Conservation (phyloP, 305 asterid genomes). For the Fraxinus ornus region DNA sequence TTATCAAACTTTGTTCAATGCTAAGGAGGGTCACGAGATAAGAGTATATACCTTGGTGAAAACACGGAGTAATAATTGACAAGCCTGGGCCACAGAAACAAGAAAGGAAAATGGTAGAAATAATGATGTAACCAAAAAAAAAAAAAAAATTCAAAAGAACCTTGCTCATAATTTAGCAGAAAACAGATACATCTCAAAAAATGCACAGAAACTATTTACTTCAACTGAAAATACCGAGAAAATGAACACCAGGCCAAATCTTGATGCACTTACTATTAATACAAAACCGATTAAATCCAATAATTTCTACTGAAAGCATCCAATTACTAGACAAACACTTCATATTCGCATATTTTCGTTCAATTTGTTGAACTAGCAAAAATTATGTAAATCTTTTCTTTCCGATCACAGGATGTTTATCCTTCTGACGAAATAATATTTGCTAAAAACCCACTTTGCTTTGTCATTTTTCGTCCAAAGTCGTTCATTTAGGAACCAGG, state of each 20-base stretch:
- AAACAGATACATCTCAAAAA: neutral
- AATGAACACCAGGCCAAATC: neutral
- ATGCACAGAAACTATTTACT: neutral
- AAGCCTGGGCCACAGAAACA: constrained; percentile 45
- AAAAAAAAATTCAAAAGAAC: neutral
- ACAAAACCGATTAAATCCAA: neutral
- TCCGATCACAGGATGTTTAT: neutral
- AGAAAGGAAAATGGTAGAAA: neutral
- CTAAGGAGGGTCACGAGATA: neutral
- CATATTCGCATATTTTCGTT: neutral
- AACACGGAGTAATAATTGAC: constrained; percentile 79
- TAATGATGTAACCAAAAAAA: neutral
- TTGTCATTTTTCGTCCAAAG: neutral
- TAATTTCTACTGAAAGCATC: neutral
- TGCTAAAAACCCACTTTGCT: neutral
- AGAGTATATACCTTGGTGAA: constrained; percentile 67
- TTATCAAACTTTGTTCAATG: neutral
- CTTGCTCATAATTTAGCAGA: neutral
- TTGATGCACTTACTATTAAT: neutral
- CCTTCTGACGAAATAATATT: neutral
- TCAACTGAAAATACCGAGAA: neutral
- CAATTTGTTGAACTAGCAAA: neutral
- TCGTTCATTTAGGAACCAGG: neutral
- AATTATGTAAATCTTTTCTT: neutral
- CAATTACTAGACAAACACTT: neutral